Evolutionary conservation across 352 stramenopile genomes (phyloP).

Genomic region (Phytophthora ramorum): DNA sequence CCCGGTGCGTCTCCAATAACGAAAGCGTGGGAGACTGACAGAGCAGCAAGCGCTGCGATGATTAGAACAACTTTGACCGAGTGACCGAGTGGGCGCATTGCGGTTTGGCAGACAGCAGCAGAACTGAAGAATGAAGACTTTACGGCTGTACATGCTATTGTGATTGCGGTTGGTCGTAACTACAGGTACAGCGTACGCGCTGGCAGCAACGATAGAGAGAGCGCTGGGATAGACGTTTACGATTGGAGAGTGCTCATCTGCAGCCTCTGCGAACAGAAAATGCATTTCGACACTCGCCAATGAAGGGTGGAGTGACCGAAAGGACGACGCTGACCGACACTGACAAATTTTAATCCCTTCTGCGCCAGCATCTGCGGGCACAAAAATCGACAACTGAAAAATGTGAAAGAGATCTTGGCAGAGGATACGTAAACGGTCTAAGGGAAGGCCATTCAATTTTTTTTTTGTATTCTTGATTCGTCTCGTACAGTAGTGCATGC

Average conservation of each 20-base stretch:
- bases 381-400: no score
- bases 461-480: no score
- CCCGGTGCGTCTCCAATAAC: constrained; percentile 21
- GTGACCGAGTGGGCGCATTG: neutral
- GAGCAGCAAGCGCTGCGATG: neutral
- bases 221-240: neutral
- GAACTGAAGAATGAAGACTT: neutral
- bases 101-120: neutral
- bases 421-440: no score
- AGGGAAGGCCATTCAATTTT: no score
- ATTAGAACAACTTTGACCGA: neutral
- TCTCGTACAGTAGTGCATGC: no score
- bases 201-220: neutral
- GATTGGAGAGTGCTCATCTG: neutral
- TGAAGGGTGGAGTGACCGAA: neutral
- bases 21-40: constrained; percentile 1
- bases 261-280: neutral
- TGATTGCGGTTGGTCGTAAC: no score
- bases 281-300: neutral
- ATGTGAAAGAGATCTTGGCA: no score
- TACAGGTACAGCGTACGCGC: no score
- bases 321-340: neutral
- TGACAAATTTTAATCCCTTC: neutral
- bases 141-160: neutral
- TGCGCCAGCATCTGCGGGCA: neutral